Evolutionary conservation across 768 basidiomycete species (phyloP), one percentile per base, ranked within the genome.

Genomic region (Lyophyllum semitale): DNA sequence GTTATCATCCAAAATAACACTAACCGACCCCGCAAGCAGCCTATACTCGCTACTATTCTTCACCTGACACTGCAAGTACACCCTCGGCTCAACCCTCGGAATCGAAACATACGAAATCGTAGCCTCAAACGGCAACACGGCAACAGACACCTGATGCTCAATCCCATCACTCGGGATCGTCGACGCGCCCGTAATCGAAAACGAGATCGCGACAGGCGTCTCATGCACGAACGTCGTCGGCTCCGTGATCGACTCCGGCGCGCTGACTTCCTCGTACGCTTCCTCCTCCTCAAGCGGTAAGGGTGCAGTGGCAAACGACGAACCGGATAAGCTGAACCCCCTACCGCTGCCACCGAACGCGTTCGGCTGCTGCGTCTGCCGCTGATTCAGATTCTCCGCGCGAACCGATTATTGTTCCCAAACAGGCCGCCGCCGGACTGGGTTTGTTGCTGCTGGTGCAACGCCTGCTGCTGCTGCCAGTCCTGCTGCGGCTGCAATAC

Each of bases 31-130:
- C 6, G 81, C 71, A 1, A 87, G 75, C 26, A 87, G 70, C 23
- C 77, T 71, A 58, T 83, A 83, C 48, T 82, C 80, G 63, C 81
- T 83, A 41, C 74, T 80, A 59, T 87, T 87, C 66, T 80, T 78
- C 48, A 85, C 77, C 55, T 72, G 66, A 55, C 76, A 80, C 77
- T 81, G 47, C 9, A 62, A 63, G 59, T 79, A 85, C 8, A 80
- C 82, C 17, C 73, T 69, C 1, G 80, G 72, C 35, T 77, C 77
- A 29, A 77, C 66, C 27, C 79, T 73, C 2, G 85, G 85, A 26
- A 82, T 76, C 3, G 76, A 69, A 13, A 84, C 74, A 62, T 81
- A 78, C 25, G 73, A 77, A 37, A 80, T 68, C 42, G 70, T 69
- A 0, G 77, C 71, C 18, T 79, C 72, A 59, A 84, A 80, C 4